A percentile compares a stretch with the other conserved stretches of the same genome.
Evolutionary conservation across 306 rosid genomes (phyloP).

Genomic region (Prunus davidiana): DNA sequence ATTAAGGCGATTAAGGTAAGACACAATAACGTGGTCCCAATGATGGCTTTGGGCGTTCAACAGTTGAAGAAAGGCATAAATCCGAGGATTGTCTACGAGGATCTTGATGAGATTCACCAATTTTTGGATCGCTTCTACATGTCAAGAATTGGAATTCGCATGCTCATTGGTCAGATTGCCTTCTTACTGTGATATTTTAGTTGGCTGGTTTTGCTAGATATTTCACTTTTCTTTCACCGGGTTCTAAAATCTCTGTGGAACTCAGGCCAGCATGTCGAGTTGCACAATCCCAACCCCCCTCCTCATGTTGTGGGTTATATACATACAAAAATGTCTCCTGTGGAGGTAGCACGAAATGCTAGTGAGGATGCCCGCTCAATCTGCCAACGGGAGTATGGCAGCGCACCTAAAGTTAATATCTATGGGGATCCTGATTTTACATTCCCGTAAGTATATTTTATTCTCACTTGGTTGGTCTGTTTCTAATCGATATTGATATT

Average conservation of each 20-base stretch:
- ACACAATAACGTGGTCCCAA: conserved; percentile 96
- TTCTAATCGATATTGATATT: conserved; percentile 14
- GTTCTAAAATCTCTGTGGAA: conserved; percentile 23
- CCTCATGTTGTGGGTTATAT: conserved; percentile 83
- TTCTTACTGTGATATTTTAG: conserved; percentile 12
- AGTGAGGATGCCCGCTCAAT: conserved; percentile 83
- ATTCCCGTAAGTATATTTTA: conserved; percentile 71
- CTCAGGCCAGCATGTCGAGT: conserved; percentile 97
- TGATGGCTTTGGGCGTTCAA: conserved; percentile 95
- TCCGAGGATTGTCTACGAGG: conserved; percentile 50
- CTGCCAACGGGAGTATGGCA: conserved; percentile 83
- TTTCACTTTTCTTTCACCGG: not conserved
- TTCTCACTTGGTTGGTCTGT: conserved; percentile 11
- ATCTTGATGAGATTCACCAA: conserved; percentile 77
- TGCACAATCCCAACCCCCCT: conserved; percentile 89
- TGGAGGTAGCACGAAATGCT: conserved; percentile 70
- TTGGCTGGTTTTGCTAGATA: conserved; percentile 1
- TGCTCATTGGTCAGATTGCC: conserved; percentile 79
- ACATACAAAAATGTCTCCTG: conserved; percentile 85
- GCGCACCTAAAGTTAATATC: conserved; percentile 68
- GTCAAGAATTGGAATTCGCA: conserved; percentile 98
- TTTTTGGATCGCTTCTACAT: conserved; percentile 93
- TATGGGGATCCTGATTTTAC: conserved; percentile 85
- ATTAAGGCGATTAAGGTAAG: conserved; percentile 94
- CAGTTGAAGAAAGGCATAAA: conserved; percentile 74